Evolutionary conservation across 208 protist species (phyloP).

Genomic region (Naegleria lovaniensis): DNA sequence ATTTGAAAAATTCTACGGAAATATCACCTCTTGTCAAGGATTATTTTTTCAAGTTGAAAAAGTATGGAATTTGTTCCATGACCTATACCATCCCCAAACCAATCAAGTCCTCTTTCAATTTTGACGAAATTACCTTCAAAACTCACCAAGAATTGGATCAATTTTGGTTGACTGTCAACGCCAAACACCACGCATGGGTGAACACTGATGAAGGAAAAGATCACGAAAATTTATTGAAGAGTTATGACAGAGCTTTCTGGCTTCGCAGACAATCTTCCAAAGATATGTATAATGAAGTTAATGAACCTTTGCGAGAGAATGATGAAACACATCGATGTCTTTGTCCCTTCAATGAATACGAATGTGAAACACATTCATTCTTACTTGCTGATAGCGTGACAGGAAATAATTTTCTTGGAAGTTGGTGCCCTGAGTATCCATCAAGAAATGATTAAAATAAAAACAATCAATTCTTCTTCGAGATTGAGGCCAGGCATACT

Average conservation of each 20-base stretch:
- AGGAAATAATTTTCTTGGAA: background rate
- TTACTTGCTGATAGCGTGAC: background rate
- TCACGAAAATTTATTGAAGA: background rate
- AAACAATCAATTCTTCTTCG: no score
- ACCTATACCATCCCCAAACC: background rate
- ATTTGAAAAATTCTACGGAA: background rate
- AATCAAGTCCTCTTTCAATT: background rate
- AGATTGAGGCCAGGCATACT: no score
- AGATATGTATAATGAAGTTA: background rate
- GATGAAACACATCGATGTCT: background rate
- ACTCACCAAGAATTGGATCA: background rate
- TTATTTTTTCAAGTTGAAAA: background rate
- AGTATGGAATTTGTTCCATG: background rate
- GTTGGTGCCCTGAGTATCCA: background rate
- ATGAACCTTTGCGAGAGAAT: background rate
- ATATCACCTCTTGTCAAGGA: background rate
- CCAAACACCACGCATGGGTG: background rate
- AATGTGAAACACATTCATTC: background rate
- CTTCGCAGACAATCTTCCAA: background rate
- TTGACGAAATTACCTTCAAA: background rate
- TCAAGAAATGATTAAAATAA: background rate
- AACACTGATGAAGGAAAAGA: background rate
- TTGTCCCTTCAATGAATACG: background rate
- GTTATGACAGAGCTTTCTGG: conserved; percentile 20
- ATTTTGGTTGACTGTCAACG: background rate